These are phyloP conservation scores for Fusarium sp. DNA, from an alignment of 2,329 filamentous ascomycete species.

Conservation along the genomic window DNA sequence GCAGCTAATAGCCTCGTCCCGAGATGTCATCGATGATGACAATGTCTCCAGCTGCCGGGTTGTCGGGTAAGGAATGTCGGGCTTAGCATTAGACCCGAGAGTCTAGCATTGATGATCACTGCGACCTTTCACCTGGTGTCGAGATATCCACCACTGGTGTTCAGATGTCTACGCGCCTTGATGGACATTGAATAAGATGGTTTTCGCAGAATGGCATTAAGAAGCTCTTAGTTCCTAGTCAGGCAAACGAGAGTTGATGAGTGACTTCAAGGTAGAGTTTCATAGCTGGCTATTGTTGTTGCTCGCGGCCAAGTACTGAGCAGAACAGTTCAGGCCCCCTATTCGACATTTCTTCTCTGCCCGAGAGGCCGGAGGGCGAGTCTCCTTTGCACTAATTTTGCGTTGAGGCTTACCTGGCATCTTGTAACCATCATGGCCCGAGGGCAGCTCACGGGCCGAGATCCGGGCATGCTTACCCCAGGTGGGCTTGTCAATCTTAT, in stretches of 20 bases:
- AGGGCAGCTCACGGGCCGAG: neutral
- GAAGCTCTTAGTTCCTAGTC: too few relatives aligned
- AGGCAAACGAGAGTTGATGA: too few relatives aligned
- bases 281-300: too few relatives aligned
- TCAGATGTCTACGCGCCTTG: neutral
- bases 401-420: neutral
- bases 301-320: too few relatives aligned
- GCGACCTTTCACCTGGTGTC: neutral
- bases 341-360: rapidly evolving
- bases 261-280: too few relatives aligned
- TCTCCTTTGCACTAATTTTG: neutral
- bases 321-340: neutral
- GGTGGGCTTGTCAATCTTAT: neutral
- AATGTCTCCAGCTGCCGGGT: neutral
- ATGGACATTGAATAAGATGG: neutral
- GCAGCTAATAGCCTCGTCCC: neutral
- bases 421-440: neutral
- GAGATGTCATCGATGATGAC: neutral
- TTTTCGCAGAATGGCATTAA: neutral
- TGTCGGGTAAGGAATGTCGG: neutral
- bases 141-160: neutral
- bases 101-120: neutral
- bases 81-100: neutral
- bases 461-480: neutral
- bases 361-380: neutral